Conservation (phyloP, 495 filamentous ascomycete genomes). For the Monascus purpureus region DNA sequence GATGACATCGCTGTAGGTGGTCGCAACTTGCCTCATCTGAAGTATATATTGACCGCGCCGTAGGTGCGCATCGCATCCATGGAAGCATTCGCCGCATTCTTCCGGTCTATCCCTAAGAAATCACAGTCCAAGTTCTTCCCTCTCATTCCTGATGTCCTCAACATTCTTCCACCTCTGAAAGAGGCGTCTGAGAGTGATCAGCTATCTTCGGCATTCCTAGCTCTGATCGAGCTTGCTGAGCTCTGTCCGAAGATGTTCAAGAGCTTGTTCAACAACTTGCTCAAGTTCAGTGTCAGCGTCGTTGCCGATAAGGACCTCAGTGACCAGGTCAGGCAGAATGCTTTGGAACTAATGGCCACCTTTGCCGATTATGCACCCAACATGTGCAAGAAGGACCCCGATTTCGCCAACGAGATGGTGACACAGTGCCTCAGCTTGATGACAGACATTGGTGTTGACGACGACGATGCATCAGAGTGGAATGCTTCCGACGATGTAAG, state of each 20-base stretch:
- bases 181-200: slow-evolving; percentile 77
- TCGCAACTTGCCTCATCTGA: not conserved
- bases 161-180: slow-evolving; percentile 86
- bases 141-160: slow-evolving; percentile 77
- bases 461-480: slow-evolving; percentile 93
- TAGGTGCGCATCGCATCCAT: slow-evolving; percentile 83
- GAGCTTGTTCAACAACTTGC: slow-evolving; percentile 72
- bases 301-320: slow-evolving; percentile 90
- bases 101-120: slow-evolving; percentile 77
- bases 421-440: slow-evolving; percentile 96
- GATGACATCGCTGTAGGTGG: slow-evolving; percentile 55
- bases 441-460: slow-evolving; percentile 95
- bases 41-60: slow-evolving; percentile 3
- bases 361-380: slow-evolving; percentile 89
- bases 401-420: slow-evolving; percentile 91
- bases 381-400: slow-evolving; percentile 87
- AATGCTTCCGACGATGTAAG: slow-evolving; percentile 80
- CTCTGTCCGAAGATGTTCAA: slow-evolving; percentile 94
- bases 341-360: slow-evolving; percentile 92
- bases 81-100: slow-evolving; percentile 94
- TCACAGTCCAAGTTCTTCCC: slow-evolving; percentile 72
- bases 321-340: slow-evolving; percentile 84
- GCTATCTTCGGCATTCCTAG: slow-evolving; percentile 73
- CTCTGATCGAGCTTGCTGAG: slow-evolving; percentile 88
- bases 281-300: slow-evolving; percentile 81